phyloP scores from a whole-genome alignment of 2,329 filamentous ascomycete species.

The Trichophyton rubrum region DNA sequence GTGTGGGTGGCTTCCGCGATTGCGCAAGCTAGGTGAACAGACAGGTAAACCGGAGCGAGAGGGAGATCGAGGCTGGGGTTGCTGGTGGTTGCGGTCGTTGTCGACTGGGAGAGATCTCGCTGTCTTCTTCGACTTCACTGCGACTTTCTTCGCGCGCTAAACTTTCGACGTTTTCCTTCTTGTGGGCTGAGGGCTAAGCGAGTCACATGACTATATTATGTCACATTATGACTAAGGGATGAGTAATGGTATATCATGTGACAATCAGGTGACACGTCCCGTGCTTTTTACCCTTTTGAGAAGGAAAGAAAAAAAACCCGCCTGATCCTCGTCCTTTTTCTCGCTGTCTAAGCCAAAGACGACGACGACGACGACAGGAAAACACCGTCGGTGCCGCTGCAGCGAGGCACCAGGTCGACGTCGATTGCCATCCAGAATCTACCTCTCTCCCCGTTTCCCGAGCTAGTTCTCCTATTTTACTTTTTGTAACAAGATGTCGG shows the following conservation, averaged over 20 bases:
- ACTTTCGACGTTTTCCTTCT: background rate
- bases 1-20: constrained; percentile 9
- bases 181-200: constrained; percentile 10
- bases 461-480: constrained; percentile 4
- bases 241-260: background rate
- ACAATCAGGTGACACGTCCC: background rate
- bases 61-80: constrained; percentile 2
- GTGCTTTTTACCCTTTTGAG: constrained; percentile 1
- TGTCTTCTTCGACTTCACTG: background rate
- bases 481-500: constrained; percentile 39
- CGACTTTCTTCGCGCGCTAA: background rate
- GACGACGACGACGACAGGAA: too few species aligned
- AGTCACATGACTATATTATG: background rate
- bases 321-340: background rate
- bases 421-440: too few species aligned
- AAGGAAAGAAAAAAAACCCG: background rate
- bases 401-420: too few species aligned
- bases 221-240: background rate
- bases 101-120: constrained; percentile 1
- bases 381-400: too few species aligned
- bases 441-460: background rate
- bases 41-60: constrained; percentile 3
- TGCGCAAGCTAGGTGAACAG: constrained; percentile 2
- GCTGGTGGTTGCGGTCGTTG: background rate
- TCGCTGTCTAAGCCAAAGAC: background rate